Percentiles rank a stretch among this genome's conserved stretches.
Conservation (phyloP, 2,329 filamentous ascomycete genomes). For the Mollisiaceae sp. region DNA sequence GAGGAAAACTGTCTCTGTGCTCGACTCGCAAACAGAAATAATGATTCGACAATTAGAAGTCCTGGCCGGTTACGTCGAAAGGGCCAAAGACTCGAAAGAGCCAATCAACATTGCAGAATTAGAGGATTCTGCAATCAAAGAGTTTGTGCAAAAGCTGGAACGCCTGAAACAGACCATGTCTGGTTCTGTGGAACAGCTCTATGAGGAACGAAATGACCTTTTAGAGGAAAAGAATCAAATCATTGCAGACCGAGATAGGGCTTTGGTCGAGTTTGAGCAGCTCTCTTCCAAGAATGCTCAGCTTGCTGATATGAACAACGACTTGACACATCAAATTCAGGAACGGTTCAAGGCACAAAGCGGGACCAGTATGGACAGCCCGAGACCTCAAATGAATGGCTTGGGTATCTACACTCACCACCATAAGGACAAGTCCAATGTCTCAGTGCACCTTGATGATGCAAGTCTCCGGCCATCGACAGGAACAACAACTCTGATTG, state of each 20-base stretch:
- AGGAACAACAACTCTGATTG: constrained; percentile 44
- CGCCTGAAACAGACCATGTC: constrained; percentile 65
- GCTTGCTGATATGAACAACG: constrained; percentile 92
- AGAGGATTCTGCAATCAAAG: constrained; percentile 89
- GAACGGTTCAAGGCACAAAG: constrained; percentile 86
- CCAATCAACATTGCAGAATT: constrained; percentile 81
- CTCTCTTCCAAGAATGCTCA: constrained; percentile 93
- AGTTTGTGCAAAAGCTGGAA: constrained; percentile 79
- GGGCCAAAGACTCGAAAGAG: constrained; percentile 80
- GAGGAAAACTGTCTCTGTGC: constrained; percentile 90
- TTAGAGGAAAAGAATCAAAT: constrained; percentile 85
- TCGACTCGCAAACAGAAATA: constrained; percentile 94
- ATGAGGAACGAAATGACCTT: constrained; percentile 77
- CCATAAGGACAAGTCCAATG: constrained; percentile 54
- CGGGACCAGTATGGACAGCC: constrained; percentile 50
- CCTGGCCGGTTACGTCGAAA: constrained; percentile 85
- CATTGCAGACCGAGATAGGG: constrained; percentile 86
- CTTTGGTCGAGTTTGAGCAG: constrained; percentile 93
- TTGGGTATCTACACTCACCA: constrained; percentile 65
- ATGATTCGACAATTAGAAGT: constrained; percentile 92
- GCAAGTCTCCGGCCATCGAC: constrained; percentile 48
- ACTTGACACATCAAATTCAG: constrained; percentile 92
- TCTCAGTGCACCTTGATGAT: constrained; percentile 41
- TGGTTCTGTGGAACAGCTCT: constrained; percentile 62
- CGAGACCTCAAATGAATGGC: constrained; percentile 55